phyloP scores from a whole-genome alignment of 2,329 filamentous ascomycete species.

The Bretziella fagacearum region DNA sequence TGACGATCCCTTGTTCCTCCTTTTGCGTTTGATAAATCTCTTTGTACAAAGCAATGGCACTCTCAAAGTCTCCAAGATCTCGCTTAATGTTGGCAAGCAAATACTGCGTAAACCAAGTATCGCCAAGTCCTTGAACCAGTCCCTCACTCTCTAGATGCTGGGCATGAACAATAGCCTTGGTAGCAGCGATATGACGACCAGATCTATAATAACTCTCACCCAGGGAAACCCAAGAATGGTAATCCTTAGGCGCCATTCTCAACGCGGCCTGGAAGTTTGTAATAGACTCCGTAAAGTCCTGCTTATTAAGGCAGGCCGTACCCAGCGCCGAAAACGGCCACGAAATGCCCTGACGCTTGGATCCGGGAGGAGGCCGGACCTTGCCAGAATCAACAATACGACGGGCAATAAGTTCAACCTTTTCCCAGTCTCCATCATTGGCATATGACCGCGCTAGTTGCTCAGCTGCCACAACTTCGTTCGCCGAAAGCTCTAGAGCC shows the following conservation, averaged over 20 bases:
- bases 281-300: conserved; percentile 76
- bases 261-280: conserved; percentile 83
- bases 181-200: conserved; percentile 83
- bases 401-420: conserved; percentile 82
- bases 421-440: conserved; percentile 83
- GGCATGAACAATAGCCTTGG: conserved; percentile 76
- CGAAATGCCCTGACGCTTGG: conserved; percentile 80
- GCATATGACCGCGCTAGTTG: conserved; percentile 74
- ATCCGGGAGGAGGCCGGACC: conserved; percentile 75
- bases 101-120: conserved; percentile 91
- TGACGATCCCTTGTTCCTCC: conserved; percentile 67
- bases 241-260: conserved; percentile 67
- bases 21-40: conserved; percentile 51
- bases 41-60: conserved; percentile 61
- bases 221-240: conserved; percentile 88
- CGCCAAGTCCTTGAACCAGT: conserved; percentile 32
- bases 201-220: conserved; percentile 97
- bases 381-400: conserved; percentile 90
- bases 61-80: conserved; percentile 78
- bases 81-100: conserved; percentile 92
- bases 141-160: conserved; percentile 49
- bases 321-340: conserved; percentile 93
- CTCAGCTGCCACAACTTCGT: conserved; percentile 75
- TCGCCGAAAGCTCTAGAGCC: conserved; percentile 77
- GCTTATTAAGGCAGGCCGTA: conserved; percentile 85